phyloP scores from a whole-genome alignment of 164 flowering plant species.

The Protea cynaroides region DNA sequence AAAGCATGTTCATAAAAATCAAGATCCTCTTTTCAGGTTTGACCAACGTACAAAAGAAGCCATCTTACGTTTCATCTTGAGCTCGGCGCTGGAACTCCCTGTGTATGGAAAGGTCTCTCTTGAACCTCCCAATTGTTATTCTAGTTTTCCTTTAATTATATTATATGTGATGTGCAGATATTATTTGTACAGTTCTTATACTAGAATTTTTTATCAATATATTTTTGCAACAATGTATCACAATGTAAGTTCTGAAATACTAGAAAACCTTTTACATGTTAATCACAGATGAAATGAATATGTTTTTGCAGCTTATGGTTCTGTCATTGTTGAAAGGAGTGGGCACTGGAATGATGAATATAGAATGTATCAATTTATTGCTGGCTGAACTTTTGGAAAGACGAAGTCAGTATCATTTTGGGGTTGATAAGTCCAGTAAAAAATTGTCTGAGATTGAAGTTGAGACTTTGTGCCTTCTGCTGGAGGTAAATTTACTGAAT shows the following conservation, averaged over 20 bases:
- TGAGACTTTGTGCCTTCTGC: constrained; percentile 53
- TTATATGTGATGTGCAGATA: not conserved
- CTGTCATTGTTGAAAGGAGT: constrained; percentile 61
- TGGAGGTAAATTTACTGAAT: constrained; percentile 47
- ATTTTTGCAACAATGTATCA: too few species aligned
- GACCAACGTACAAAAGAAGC: constrained; percentile 42
- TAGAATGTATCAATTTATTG: constrained; percentile 40
- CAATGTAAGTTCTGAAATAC: too few species aligned
- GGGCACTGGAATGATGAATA: constrained; percentile 38
- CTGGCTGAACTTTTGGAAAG: constrained; percentile 57
- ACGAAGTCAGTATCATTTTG: constrained; percentile 27
- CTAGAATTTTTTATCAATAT: not conserved
- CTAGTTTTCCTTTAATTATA: not conserved
- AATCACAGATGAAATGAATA: not conserved
- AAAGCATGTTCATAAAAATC: not conserved
- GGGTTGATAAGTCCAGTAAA: constrained; percentile 22
- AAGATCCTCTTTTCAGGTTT: constrained; percentile 41
- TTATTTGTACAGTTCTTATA: not conserved
- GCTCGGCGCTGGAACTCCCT: constrained; percentile 52
- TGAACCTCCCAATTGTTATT: not conserved
- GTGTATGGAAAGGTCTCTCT: constrained; percentile 63
- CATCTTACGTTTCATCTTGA: constrained; percentile 45
- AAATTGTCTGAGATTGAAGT: constrained; percentile 51
- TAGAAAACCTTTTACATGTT: not conserved
- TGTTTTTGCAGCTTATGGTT: constrained; percentile 54